A percentile compares a stretch with the other conserved stretches of the same genome.
Conservation (phyloP, 176 grass and related monocot species). For the Triticum aestivum region DNA sequence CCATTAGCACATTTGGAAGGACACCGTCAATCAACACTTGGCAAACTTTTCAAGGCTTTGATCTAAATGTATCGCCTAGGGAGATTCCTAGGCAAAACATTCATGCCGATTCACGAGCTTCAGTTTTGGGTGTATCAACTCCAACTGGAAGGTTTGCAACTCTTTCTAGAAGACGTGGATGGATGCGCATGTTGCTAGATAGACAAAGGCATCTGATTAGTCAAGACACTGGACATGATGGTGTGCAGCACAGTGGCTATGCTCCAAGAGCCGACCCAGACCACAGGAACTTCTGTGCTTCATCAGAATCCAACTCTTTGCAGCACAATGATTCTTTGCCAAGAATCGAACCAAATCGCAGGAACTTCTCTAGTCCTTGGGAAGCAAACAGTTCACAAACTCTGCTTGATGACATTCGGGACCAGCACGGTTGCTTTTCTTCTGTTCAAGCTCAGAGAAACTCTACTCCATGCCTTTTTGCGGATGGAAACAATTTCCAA, state of each 20-base stretch:
- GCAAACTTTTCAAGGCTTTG: slow-evolving; percentile 47
- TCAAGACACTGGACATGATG: background rate
- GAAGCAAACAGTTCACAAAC: slow-evolving; percentile 32
- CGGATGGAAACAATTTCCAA: slow-evolving; percentile 49
- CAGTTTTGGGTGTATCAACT: slow-evolving; percentile 43
- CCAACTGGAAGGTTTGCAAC: slow-evolving; percentile 50
- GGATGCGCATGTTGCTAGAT: slow-evolving; percentile 53
- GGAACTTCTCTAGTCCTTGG: background rate
- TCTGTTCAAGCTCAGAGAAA: slow-evolving; percentile 42
- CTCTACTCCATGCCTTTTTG: slow-evolving; percentile 39
- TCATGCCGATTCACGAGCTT: slow-evolving; percentile 35
- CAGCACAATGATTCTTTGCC: slow-evolving; percentile 20
- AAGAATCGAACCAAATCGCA: slow-evolving; percentile 15
- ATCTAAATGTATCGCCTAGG: slow-evolving; percentile 81
- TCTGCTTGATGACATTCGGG: slow-evolving; percentile 34
- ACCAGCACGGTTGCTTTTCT: slow-evolving; percentile 28
- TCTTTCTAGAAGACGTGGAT: slow-evolving; percentile 35
- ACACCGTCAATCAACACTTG: slow-evolving; percentile 13
- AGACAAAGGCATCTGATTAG: slow-evolving; percentile 16
- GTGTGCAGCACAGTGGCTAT: background rate
- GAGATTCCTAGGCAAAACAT: slow-evolving; percentile 46
- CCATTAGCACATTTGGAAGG: slow-evolving; percentile 26
- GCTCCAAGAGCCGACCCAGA: slow-evolving; percentile 12
- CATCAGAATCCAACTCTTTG: slow-evolving; percentile 11
- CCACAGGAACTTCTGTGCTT: slow-evolving; percentile 5